Percentiles rank a stretch among this genome's conserved stretches.
Evolutionary conservation across 139 green algal species (phyloP).

Genomic region (Picochlorum sp.): DNA sequence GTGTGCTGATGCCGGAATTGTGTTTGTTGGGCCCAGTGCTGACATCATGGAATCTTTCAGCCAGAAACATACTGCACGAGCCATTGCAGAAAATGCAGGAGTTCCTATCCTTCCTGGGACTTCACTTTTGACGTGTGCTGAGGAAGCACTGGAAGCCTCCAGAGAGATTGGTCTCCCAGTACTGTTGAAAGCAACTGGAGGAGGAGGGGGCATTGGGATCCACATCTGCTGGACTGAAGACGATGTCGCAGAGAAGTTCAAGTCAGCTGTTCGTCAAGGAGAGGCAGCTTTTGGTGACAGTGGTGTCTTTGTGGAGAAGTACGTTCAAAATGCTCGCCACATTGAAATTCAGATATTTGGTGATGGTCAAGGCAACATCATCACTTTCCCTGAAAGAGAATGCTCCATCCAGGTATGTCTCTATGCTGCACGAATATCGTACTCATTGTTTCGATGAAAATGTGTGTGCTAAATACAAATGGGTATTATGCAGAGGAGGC

Average conservation of each 20-base stretch:
- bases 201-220: constrained; percentile 76
- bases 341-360: constrained; percentile 87
- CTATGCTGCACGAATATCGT: not conserved
- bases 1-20: constrained; percentile 43
- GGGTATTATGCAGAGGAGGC: constrained; percentile 28
- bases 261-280: constrained; percentile 48
- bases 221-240: constrained; percentile 55
- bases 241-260: constrained; percentile 55
- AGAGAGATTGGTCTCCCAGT: constrained; percentile 64
- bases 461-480: too few relatives aligned
- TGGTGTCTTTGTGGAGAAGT: constrained; percentile 77
- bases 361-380: constrained; percentile 53
- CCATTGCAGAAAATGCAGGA: constrained; percentile 50
- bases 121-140: constrained; percentile 40
- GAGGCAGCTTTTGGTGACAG: constrained; percentile 70
- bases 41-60: constrained; percentile 67
- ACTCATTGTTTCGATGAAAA: too few relatives aligned
- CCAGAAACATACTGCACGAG: constrained; percentile 66
- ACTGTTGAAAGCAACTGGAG: constrained; percentile 75
- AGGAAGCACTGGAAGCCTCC: constrained; percentile 50
- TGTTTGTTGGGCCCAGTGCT: constrained; percentile 60
- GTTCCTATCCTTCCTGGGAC: constrained; percentile 38
- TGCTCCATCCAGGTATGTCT: constrained; percentile 63
- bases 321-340: constrained; percentile 57
- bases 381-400: constrained; percentile 68